Evolutionary conservation across 352 stramenopile species (phyloP).

Genomic region (Phytopythium litorale): DNA sequence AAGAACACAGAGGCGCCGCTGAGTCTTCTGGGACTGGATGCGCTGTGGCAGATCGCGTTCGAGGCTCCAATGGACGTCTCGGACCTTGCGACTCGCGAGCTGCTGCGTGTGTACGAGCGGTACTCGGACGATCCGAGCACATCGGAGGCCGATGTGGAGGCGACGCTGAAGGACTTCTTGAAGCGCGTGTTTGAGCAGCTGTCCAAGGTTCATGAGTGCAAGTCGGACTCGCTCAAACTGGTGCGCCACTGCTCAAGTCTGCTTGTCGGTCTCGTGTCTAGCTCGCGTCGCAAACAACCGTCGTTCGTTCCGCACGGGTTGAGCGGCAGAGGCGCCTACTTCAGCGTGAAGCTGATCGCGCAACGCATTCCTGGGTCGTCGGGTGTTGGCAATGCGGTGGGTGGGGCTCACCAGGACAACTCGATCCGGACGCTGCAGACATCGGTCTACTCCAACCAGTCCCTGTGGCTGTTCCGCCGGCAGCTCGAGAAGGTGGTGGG

Average conservation of each 20-base stretch:
- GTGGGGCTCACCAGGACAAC: slow-evolving; percentile 38
- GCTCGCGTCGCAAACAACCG: slow-evolving; percentile 37
- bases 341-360: slow-evolving; percentile 75
- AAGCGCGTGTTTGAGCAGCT: slow-evolving; percentile 76
- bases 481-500: slow-evolving; percentile 67
- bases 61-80: slow-evolving; percentile 73
- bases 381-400: slow-evolving; percentile 13
- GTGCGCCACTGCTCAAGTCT: slow-evolving; percentile 80
- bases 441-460: slow-evolving; percentile 77
- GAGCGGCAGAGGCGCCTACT: slow-evolving; percentile 65
- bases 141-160: slow-evolving; percentile 28
- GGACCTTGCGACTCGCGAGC: slow-evolving; percentile 68
- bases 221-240: slow-evolving; percentile 45
- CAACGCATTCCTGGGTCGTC: slow-evolving; percentile 69
- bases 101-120: slow-evolving; percentile 78
- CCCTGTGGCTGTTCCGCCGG: slow-evolving; percentile 61
- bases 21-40: slow-evolving; percentile 70
- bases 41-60: slow-evolving; percentile 81
- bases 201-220: slow-evolving; percentile 41
- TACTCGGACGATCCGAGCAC: slow-evolving; percentile 28
- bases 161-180: slow-evolving; percentile 73
- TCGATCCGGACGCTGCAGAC: slow-evolving; percentile 52
- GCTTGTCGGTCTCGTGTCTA: slow-evolving; percentile 63
- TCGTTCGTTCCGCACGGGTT: slow-evolving; percentile 60
- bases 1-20: slow-evolving; percentile 32